phyloP scores from a whole-genome alignment of 148 eudicot species.

The Silene conica region DNA sequence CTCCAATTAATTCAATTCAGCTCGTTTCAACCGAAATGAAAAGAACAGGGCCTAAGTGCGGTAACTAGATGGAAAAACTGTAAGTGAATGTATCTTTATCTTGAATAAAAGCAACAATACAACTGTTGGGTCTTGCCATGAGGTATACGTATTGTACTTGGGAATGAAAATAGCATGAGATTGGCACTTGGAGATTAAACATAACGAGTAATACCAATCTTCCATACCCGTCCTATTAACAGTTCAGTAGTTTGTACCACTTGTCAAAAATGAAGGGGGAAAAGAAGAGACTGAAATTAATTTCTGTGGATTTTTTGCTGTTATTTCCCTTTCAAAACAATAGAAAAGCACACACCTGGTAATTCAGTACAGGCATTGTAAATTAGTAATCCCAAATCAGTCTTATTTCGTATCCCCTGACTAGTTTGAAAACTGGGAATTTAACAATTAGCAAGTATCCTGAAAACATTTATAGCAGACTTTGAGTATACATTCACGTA shows the following conservation, averaged over 20 bases:
- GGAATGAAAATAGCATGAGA: not conserved
- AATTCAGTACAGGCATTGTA: not conserved
- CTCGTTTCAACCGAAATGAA: too few relatives aligned
- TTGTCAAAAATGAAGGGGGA: not conserved
- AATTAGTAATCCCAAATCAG: not conserved
- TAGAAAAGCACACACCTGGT: not conserved
- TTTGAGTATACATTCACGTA: not conserved
- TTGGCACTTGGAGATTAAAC: not conserved
- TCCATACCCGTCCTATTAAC: not conserved
- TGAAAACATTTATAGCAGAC: not conserved
- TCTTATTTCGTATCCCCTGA: not conserved
- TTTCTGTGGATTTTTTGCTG: not conserved
- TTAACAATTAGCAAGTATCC: not conserved
- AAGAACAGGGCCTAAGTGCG: too few relatives aligned
- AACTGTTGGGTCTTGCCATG: not conserved
- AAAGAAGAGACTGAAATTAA: not conserved
- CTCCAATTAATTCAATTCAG: too few relatives aligned
- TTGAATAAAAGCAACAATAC: not conserved
- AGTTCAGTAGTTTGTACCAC: not conserved
- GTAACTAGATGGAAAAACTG: not conserved
- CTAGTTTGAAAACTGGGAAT: not conserved
- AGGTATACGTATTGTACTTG: not conserved
- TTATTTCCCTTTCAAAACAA: not conserved
- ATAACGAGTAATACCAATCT: not conserved
- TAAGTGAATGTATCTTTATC: not conserved